Conservation (phyloP, 805 yeast species). For the Ogataea angusta region DNA sequence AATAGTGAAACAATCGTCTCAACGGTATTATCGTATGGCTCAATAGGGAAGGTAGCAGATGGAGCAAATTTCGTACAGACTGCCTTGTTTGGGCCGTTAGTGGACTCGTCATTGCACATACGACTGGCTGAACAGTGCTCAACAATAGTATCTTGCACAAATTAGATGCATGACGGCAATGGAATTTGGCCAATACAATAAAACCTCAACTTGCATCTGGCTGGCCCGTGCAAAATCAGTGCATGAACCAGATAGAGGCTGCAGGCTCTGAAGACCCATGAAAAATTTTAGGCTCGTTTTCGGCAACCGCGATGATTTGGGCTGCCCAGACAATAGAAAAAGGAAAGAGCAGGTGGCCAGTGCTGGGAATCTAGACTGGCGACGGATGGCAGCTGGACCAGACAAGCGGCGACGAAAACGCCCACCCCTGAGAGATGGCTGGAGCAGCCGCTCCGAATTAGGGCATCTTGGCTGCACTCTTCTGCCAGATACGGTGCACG, state of each 20-base stretch:
- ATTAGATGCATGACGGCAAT: not conserved
- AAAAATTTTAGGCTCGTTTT: not conserved
- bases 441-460: not conserved
- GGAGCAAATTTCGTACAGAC: not conserved
- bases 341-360: not conserved
- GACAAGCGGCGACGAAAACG: no score
- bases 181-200: not conserved
- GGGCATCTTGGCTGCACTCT: not conserved
- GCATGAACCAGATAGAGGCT: not conserved
- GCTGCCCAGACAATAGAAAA: slow-evolving; percentile 3
- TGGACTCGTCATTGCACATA: not conserved
- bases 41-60: not conserved
- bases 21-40: not conserved
- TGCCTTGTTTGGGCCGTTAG: not conserved
- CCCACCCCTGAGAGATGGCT: not conserved
- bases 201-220: slow-evolving; percentile 1
- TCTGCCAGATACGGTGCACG: slow-evolving; percentile 1
- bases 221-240: slow-evolving; percentile 8
- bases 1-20: not conserved
- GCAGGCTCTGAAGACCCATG: not conserved
- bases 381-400: not conserved
- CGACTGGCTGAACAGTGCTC: not conserved
- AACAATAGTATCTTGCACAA: not conserved
- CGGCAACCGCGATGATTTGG: not conserved
- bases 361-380: not conserved